phyloP scores from a whole-genome alignment of 2,329 filamentous ascomycete species.

The Penicillium sp. region DNA sequence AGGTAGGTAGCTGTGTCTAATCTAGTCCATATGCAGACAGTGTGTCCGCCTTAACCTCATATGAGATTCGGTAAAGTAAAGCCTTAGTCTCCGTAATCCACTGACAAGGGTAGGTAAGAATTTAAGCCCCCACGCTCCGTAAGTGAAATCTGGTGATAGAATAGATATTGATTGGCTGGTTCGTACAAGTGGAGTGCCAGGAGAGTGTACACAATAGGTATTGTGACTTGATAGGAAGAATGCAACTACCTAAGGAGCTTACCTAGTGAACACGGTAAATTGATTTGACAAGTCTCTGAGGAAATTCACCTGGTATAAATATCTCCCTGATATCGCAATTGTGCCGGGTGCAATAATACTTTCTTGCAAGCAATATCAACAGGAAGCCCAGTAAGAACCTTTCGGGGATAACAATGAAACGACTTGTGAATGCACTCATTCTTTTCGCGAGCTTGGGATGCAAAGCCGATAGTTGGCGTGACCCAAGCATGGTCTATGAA shows the following conservation, averaged over 20 bases:
- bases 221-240: background rate
- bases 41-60: too few relatives aligned
- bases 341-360: background rate
- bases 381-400: background rate
- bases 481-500: background rate
- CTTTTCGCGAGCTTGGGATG: background rate
- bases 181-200: conserved; percentile 8
- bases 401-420: background rate
- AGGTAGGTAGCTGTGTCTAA: too few relatives aligned
- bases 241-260: background rate
- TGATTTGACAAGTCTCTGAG: background rate
- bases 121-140: background rate
- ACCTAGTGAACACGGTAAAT: background rate
- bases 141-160: background rate
- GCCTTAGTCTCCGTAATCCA: too few relatives aligned
- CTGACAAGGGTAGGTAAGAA: too few relatives aligned
- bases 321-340: background rate
- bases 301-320: background rate
- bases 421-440: background rate
- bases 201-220: background rate
- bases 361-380: background rate
- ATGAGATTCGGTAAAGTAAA: too few relatives aligned
- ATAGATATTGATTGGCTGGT: conserved; percentile 9
- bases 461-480: background rate
- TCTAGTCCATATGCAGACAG: too few relatives aligned